phyloP scores from a whole-genome alignment of 768 basidiomycete genomes.

The Hypholoma sublateritium region DNA sequence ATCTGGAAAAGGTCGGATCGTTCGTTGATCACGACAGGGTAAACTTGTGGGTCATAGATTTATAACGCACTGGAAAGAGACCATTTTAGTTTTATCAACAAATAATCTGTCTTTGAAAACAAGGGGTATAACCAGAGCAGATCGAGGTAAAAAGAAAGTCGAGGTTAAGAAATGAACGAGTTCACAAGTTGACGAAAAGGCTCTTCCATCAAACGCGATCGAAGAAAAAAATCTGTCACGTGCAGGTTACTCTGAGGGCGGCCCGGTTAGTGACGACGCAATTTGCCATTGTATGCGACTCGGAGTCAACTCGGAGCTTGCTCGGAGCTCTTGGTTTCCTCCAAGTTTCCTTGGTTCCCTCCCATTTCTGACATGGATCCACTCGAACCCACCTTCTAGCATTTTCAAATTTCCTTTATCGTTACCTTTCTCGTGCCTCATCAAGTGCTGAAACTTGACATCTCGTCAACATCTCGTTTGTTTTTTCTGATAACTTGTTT shows the following conservation, averaged over 20 bases:
- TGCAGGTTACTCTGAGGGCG: background rate
- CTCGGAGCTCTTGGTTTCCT: too few species aligned
- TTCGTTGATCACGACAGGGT: background rate
- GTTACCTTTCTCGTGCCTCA: too few species aligned
- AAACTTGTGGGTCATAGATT: background rate
- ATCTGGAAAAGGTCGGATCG: slow-evolving; percentile 40
- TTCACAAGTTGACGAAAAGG: background rate
- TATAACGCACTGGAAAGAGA: slow-evolving; percentile 30
- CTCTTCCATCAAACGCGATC: background rate
- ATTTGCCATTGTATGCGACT: too few species aligned
- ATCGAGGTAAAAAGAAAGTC: background rate
- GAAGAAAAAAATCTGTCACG: slow-evolving; percentile 5
- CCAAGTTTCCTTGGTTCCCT: too few species aligned
- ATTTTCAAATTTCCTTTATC: too few species aligned
- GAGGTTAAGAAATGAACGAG: background rate
- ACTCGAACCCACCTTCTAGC: too few species aligned
- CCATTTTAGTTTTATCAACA: slow-evolving; percentile 19
- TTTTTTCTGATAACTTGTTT: too few species aligned
- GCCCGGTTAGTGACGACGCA: too few species aligned
- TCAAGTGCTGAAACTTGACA: too few species aligned
- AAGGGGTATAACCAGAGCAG: background rate
- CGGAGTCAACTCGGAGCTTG: too few species aligned
- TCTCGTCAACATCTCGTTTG: too few species aligned
- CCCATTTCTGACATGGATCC: too few species aligned
- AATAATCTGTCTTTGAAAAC: background rate